Evolutionary conservation across 495 filamentous ascomycete species (phyloP).

Genomic region (Hypoxylon lienhwacheense): DNA sequence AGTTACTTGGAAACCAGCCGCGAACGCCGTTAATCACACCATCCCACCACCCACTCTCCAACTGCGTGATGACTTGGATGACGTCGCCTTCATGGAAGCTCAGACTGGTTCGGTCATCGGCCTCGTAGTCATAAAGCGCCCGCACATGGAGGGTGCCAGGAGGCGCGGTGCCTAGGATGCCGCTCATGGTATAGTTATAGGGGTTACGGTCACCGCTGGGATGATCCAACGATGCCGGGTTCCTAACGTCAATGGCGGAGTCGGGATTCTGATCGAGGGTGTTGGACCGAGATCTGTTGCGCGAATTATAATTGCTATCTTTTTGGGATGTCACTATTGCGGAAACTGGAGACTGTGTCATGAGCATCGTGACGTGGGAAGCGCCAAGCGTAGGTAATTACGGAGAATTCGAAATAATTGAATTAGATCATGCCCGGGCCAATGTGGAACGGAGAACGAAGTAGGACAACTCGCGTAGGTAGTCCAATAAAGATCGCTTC

Average conservation of each 20-base stretch:
- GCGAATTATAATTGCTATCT: conserved; percentile 42
- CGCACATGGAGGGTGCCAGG: conserved; percentile 86
- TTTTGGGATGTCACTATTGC: conserved; percentile 50
- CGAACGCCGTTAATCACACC: conserved; percentile 90
- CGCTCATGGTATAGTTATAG: conserved; percentile 61
- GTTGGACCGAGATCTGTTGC: conserved; percentile 38
- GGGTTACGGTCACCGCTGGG: conserved; percentile 43
- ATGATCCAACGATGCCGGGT: conserved; percentile 42
- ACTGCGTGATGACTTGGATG: conserved; percentile 95
- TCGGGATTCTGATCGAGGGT: conserved; percentile 36
- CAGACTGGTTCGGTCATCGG: conserved; percentile 93
- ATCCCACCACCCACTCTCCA: conserved; percentile 99
- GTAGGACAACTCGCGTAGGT: conserved; percentile 11
- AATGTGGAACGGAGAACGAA: conserved; percentile 14
- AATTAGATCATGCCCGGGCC: conserved; percentile 33
- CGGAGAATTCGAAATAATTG: conserved; percentile 14
- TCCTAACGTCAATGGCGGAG: conserved; percentile 37
- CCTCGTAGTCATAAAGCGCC: conserved; percentile 95
- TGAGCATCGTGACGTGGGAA: conserved; percentile 51
- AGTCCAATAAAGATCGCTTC: conserved; percentile 7
- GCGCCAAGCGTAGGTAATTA: conserved; percentile 33
- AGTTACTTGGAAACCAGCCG: conserved; percentile 99
- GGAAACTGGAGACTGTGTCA: conserved; percentile 54
- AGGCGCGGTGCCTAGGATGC: conserved; percentile 69
- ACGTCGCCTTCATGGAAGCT: conserved; percentile 95